Evolutionary conservation across 2,329 filamentous ascomycete species (phyloP), one percentile per base, ranked within the genome.

Genomic region (Sporothrix globosa): DNA sequence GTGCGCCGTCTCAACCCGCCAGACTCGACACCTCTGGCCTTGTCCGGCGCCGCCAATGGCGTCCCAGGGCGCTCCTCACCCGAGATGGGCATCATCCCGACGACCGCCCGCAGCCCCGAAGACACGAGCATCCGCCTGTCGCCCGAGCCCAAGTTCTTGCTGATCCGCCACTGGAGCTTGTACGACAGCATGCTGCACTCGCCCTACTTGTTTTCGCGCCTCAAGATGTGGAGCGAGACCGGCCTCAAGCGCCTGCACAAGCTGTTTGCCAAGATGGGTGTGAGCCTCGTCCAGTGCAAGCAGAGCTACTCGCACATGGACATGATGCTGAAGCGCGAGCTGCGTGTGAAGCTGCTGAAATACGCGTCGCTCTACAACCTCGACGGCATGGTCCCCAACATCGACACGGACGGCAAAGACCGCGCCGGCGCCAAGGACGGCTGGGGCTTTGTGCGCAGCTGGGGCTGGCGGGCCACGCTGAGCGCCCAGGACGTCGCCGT

Each of bases 181-280:
- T 98, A 98, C 79, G 96, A 99, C 77, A 97, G 93, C 79, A 98
- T 99, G 96, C 86, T 98, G 14, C 96, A 99, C 79, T 97, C 94
- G 0, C 94, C 95, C 0, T 98, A 97, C 77, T 87, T 99, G 4
- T 95, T 96, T 72, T 92, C 95, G 3, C 88, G 93, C 44, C 85
- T 99, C 60, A 95, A 96, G 80, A 93, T 97, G 61, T 99, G 96
- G 95, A 96, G 90, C 72, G 96, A 98, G 73, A 87, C 87, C 67
- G 96, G 96, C 3, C 86, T 92, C 68, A 97, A 96, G 79, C 88
- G 95, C 67, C 83, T 99, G 24, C 92, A 97, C 80, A 98, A 98
- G 78, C 86, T 99, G 0, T 86, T 99, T 2, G 96, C 96, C 56
- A 99, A 98, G 80, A 99, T 99, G 95, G 96, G 96, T 44, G 92